Conservation (phyloP, 2,329 filamentous ascomycete genomes). For the Domatiomyces globalis region DNA sequence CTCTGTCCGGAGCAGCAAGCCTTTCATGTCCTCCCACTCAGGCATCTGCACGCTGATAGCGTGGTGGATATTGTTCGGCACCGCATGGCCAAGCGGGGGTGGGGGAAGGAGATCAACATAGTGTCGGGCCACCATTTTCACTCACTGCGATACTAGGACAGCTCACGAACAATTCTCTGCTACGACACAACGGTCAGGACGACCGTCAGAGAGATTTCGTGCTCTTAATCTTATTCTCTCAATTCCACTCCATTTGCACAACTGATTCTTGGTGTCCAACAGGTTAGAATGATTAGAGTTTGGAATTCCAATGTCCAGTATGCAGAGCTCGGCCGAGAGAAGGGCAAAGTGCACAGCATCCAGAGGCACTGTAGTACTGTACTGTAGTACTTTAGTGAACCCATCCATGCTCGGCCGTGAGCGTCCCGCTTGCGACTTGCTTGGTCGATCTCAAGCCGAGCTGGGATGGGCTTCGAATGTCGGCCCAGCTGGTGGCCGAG, state of each 20-base stretch:
- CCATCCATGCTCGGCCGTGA: too few species aligned
- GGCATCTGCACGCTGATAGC: conserved; percentile 10
- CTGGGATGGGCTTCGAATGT: too few species aligned
- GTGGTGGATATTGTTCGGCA: conserved; percentile 10
- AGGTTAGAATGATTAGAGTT: not conserved
- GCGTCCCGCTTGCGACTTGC: too few species aligned
- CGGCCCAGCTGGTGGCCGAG: too few species aligned
- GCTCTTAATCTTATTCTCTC: not conserved
- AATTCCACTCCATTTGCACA: not conserved
- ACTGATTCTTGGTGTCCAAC: not conserved
- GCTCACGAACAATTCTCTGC: too few species aligned
- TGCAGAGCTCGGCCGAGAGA: not conserved
- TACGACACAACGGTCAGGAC: too few species aligned
- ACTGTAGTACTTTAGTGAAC: too few species aligned
- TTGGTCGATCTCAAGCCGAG: too few species aligned
- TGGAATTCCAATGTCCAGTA: not conserved
- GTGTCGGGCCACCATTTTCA: not conserved
- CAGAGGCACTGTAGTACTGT: too few species aligned
- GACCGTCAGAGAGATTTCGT: too few species aligned
- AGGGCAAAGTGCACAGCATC: too few species aligned
- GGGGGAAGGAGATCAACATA: not conserved
- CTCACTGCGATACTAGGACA: too few species aligned
- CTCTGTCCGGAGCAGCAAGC: not conserved
- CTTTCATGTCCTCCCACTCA: conserved; percentile 6
- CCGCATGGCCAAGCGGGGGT: conserved; percentile 7